Evolutionary conservation across 2,329 filamentous ascomycete species (phyloP).

Genomic region (Ophiostoma populinum): DNA sequence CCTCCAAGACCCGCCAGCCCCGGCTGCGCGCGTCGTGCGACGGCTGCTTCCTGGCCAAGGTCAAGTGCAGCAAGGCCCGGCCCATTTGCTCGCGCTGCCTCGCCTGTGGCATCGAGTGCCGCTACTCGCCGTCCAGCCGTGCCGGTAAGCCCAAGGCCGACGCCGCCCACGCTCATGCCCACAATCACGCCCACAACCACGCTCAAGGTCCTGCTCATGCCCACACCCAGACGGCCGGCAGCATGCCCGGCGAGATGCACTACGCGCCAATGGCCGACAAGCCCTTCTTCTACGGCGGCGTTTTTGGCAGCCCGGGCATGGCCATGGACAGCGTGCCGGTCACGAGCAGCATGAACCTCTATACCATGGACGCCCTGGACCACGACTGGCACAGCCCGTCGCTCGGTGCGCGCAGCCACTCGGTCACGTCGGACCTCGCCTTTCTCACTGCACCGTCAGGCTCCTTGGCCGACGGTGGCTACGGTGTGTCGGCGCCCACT

Average conservation of each 20-base stretch:
- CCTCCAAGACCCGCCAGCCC: conserved; percentile 15
- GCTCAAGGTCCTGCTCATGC: too few species aligned
- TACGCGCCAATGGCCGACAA: too few species aligned
- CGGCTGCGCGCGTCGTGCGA: conserved; percentile 27
- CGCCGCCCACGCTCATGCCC: conserved; percentile 15
- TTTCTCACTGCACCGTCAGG: conserved; percentile 14
- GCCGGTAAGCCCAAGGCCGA: conserved; percentile 31
- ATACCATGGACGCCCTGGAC: too few species aligned
- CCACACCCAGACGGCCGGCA: too few species aligned
- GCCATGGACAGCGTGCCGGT: too few species aligned
- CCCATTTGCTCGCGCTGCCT: conserved; percentile 36
- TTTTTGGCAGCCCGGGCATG: too few species aligned
- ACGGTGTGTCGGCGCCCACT: conserved; percentile 22
- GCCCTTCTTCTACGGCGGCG: too few species aligned
- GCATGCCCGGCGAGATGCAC: too few species aligned
- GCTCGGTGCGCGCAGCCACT: conserved; percentile 18
- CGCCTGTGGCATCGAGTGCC: conserved; percentile 29
- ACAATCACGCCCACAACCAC: conserved; percentile 3
- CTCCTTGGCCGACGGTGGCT: conserved; percentile 11
- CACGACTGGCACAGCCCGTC: too few species aligned
- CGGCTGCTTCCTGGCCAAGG: conserved; percentile 36
- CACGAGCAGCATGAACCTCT: too few species aligned
- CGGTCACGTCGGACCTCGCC: conserved; percentile 19
- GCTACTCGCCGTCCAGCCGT: conserved; percentile 34
- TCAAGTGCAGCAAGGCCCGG: conserved; percentile 36